A percentile compares a stretch with the other conserved stretches of the same genome.
Conservation (phyloP, 2,329 filamentous ascomycete genomes). For the Claviceps cyperi region DNA sequence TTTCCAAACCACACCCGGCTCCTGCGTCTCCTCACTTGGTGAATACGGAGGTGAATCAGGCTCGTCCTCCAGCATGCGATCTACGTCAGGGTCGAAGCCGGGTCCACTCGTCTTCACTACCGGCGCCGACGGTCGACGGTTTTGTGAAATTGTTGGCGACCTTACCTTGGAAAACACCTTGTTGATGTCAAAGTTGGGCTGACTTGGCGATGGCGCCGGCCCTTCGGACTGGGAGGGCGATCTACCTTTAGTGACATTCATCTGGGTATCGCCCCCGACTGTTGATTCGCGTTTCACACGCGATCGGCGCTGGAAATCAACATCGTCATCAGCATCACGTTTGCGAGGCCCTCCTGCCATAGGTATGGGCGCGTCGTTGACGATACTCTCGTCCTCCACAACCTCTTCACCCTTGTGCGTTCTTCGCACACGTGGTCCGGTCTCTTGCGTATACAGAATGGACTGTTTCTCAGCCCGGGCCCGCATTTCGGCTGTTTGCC, state of each 20-base stretch:
- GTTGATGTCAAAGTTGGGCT: slow-evolving; percentile 63
- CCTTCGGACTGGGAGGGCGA: slow-evolving; percentile 28
- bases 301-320: slow-evolving; percentile 8
- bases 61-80: slow-evolving; percentile 71
- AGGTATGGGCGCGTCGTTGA: slow-evolving; percentile 22
- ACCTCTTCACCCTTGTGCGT: slow-evolving; percentile 95
- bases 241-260: slow-evolving; percentile 14
- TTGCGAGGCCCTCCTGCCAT: slow-evolving; percentile 9
- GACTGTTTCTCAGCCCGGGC: slow-evolving; percentile 70
- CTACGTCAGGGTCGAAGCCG: slow-evolving; percentile 74
- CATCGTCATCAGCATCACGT: background rate
- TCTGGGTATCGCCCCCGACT: slow-evolving; percentile 11
- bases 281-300: slow-evolving; percentile 22
- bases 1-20: slow-evolving; percentile 64
- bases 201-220: slow-evolving; percentile 35
- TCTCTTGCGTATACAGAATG: slow-evolving; percentile 61
- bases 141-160: slow-evolving; percentile 46
- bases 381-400: slow-evolving; percentile 56
- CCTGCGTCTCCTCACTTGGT: slow-evolving; percentile 53
- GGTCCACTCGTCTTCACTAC: slow-evolving; percentile 35
- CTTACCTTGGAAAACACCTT: slow-evolving; percentile 74
- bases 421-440: slow-evolving; percentile 61
- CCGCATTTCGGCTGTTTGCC: slow-evolving; percentile 61
- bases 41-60: slow-evolving; percentile 73
- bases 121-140: slow-evolving; percentile 34